These are phyloP conservation scores for Boletus albobrunnescens DNA, from an alignment of 1,284 basidiomycete genomes.

Conservation along the genomic window DNA sequence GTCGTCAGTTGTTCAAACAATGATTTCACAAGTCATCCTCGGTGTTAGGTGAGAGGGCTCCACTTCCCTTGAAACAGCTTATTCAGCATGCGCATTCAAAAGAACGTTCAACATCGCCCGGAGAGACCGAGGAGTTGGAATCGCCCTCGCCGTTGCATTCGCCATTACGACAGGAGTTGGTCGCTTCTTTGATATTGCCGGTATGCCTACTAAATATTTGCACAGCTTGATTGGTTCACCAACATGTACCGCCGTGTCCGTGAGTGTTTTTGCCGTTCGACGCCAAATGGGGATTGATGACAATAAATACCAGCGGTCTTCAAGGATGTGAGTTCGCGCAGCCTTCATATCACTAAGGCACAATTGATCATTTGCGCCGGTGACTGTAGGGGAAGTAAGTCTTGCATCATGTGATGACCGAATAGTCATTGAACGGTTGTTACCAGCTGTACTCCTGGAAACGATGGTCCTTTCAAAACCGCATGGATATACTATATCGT, in stretches of 20 bases:
- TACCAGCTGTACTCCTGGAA: conserved; percentile 37
- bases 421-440: neutral
- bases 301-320: conserved; percentile 20
- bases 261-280: conserved; percentile 12
- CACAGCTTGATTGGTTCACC: conserved; percentile 32
- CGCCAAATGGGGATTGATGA: conserved; percentile 3
- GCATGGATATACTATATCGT: conserved; percentile 43
- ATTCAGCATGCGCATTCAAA: conserved; percentile 1
- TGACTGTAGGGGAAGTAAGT: conserved; percentile 28
- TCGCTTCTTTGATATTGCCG: neutral
- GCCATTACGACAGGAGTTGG: conserved; percentile 20
- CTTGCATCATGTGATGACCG: neutral
- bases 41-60: conserved; percentile 25
- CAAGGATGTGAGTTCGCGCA: conserved; percentile 18
- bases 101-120: conserved; percentile 35
- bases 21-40: conserved; percentile 36
- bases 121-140: conserved; percentile 22
- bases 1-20: conserved; percentile 29
- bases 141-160: conserved; percentile 18
- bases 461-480: conserved; percentile 19
- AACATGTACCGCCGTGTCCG: conserved; percentile 29
- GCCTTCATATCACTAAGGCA: neutral
- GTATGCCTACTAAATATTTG: neutral
- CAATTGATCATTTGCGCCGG: conserved; percentile 5
- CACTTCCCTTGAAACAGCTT: neutral